Base-by-base conservation (phyloP, 2,329 filamentous ascomycete genomes). In the Diaporthe longicolla region DNA sequence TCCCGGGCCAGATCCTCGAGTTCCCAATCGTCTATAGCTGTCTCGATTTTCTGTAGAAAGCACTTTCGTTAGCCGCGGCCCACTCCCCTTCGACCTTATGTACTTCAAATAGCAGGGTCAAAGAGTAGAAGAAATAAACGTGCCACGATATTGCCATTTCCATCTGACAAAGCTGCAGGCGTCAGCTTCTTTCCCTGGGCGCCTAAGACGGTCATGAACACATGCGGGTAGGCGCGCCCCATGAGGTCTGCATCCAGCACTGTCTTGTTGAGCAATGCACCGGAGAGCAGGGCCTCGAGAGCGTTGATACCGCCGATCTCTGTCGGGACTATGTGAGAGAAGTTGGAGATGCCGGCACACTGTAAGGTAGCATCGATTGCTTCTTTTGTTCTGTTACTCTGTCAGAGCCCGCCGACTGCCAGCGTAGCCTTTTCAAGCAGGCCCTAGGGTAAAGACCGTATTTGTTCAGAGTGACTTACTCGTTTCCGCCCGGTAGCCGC, bases 301-400 rank as follows among this genome's bases (percentile, higher is more conserved):
- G 63, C 63, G 4, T 68, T 68, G n/a, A 68, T 68, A 3, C 63
- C 63, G 8, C 63, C 63, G 17, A 68, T 68, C 19, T 68, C 63
- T 13, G 63, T 68, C 48, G 63, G 63, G 3, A 68, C 48, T 9
- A 68, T 68, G 17, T 68, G 63, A 10, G 48, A 68, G 63, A 68
- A 68, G n/a, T 21, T 5, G 29, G 63, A 54, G 13, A 68, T 13
- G n/a, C 63, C 48, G 5, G 63, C 63, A n/a, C 45, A 54, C 2
- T 54, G 21, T 15, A 68, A 21, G 3, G 48, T 40, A 15, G 63
- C 63, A 7, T 54, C 7, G 48, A 68, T 54, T 29, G 63, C 63
- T 21, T 68, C 63, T 54, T 68, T 68, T 13, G 48, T 68, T 13
- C 63, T 68, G 1, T 15, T 3, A 35, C 2, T 24, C 5, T 13